These are phyloP conservation scores for Gelatoporia subvermispora DNA, from an alignment of 768 basidiomycete species.

Conservation along the genomic window DNA sequence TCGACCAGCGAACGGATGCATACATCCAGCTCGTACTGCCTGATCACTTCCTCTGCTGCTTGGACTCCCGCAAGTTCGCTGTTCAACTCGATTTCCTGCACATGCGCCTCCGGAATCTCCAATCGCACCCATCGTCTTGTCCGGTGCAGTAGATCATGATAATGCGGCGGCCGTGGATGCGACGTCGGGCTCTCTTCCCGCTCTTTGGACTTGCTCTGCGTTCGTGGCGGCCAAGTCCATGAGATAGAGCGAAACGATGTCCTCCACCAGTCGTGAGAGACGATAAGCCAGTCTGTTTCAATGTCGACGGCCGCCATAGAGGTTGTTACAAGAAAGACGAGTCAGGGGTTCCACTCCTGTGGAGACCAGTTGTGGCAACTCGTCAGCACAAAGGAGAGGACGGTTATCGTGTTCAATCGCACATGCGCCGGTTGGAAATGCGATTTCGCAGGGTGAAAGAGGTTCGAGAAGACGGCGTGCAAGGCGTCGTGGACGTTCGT, in stretches of 20 bases:
- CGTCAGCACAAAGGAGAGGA: background rate
- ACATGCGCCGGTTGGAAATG: too few relatives aligned
- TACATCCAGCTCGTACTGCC: conserved; percentile 19
- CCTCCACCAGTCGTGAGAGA: conserved; percentile 15
- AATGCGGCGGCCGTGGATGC: conserved; percentile 15
- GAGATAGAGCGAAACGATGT: conserved; percentile 13
- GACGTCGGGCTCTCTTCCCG: conserved; percentile 8
- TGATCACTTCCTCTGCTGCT: conserved; percentile 16
- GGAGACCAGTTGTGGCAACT: too few relatives aligned
- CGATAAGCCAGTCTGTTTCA: conserved; percentile 9
- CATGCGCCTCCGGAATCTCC: background rate
- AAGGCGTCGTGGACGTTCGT: too few relatives aligned
- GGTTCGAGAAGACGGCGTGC: too few relatives aligned
- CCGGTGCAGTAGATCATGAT: conserved; percentile 15
- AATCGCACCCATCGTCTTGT: conserved; percentile 3
- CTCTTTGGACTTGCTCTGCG: background rate
- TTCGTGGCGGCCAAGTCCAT: conserved; percentile 6
- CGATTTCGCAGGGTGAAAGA: too few relatives aligned
- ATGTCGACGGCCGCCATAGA: background rate
- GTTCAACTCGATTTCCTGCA: conserved; percentile 16
- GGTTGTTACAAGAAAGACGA: background rate
- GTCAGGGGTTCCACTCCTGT: background rate
- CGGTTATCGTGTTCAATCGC: background rate
- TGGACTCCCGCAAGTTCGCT: conserved; percentile 17
- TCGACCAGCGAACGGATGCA: conserved; percentile 14